Evolutionary conservation across 208 protist species (phyloP), one percentile per base, ranked within the genome.

Genomic region (Wallacemonas sp.): DNA sequence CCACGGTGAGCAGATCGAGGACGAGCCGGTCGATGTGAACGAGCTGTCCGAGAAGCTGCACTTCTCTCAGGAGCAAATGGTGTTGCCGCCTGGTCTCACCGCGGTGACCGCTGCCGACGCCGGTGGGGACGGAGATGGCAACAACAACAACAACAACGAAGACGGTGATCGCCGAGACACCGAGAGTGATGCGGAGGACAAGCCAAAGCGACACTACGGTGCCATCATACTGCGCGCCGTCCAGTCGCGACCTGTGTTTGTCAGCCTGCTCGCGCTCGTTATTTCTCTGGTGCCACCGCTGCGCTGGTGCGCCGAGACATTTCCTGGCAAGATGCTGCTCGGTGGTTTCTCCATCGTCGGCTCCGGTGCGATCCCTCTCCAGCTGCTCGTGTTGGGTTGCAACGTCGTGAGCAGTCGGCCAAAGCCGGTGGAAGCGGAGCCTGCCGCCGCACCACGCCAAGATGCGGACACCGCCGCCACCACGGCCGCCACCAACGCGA

Each of bases 231-330:
- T 62, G 23, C 49, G 65, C 34, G 61, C 83, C 4, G 36, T 93
- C 0, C 9, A 74, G 60, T 80, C 68, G 5, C 87, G 82, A 11
- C 68, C 78, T 2, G 76, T 93, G 26, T 62, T 71, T 38, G 71
- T 58, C 38, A 84, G 74, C 55, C 30, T 93, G 33, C 49, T 78
- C 49, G 80, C 73, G 55, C 65, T 93, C 19, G n/a, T 76, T 41
- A 82, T 93, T 65, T 81, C 82, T 3, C 74, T 91, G 2, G 72
- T 76, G 12, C 82, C 83, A 5, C 87, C 83, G 43, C 68, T 93
- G 55, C 82, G 78, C 29, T 90, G 84, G 85, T 29, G 87, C 14
- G 80, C 78, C 4, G 55, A 76, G 68, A 72, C 70, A 38, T 68
- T 74, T 21, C 27, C 61, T 0, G 80, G 79, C 23, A 67, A 79